These are phyloP conservation scores for Cyathus striatus DNA, from an alignment of 768 basidiomycete species.

Conservation along the genomic window DNA sequence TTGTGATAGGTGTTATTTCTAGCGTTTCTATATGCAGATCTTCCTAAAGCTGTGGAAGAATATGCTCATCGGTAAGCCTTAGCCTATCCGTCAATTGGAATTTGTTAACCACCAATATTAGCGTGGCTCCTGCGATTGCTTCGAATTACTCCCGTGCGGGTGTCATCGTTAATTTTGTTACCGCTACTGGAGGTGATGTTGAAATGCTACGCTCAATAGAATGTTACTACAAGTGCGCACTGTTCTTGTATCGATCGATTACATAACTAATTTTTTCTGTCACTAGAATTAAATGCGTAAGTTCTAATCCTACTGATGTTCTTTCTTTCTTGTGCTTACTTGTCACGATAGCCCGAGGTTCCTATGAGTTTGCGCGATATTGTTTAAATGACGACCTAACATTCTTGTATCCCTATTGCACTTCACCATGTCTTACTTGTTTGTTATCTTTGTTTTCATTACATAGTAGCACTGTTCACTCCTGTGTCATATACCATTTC, in stretches of 20 bases:
- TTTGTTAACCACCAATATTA: too few relatives aligned
- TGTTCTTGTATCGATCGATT: neutral
- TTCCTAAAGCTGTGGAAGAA: constrained; percentile 94
- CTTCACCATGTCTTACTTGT: constrained; percentile 32
- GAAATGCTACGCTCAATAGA: constrained; percentile 98
- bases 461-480: constrained; percentile 51
- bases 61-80: constrained; percentile 82
- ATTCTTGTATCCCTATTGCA: constrained; percentile 83
- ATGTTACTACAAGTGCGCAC: constrained; percentile 87
- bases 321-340: too few relatives aligned
- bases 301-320: too few relatives aligned
- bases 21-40: constrained; percentile 39
- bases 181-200: constrained; percentile 95
- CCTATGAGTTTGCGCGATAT: constrained; percentile 87
- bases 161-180: constrained; percentile 94
- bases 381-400: constrained; percentile 54
- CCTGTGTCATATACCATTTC: constrained; percentile 73
- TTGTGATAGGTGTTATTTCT: neutral
- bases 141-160: constrained; percentile 83
- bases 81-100: too few relatives aligned
- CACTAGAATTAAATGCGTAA: constrained; percentile 82
- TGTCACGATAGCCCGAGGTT: constrained; percentile 70
- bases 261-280: constrained; percentile 4
- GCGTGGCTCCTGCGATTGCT: constrained; percentile 85
- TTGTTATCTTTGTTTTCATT: constrained; percentile 26